Evolutionary conservation across 1,284 basidiomycete species (phyloP).

Genomic region (Puccinia coronata): DNA sequence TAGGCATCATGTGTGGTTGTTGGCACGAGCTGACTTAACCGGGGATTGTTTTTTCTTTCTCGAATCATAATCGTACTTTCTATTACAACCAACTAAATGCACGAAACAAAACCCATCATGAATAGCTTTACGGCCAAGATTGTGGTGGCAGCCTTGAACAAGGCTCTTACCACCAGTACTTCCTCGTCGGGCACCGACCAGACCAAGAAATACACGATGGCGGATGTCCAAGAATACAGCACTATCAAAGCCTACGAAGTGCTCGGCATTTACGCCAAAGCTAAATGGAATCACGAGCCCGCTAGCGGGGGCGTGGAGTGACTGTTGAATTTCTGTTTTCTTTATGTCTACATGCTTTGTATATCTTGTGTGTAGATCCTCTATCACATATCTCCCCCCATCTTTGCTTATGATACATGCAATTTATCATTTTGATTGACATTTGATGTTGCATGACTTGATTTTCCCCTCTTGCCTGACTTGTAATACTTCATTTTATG

Average conservation of each 20-base stretch:
- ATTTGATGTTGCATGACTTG: neutral
- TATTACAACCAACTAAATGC: neutral
- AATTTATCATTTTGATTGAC: too few relatives aligned
- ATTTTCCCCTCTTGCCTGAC: neutral
- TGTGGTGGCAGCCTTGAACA: conserved; percentile 10
- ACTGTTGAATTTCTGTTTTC: neutral
- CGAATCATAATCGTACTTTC: too few relatives aligned
- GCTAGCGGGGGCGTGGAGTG: neutral
- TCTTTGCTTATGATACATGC: neutral
- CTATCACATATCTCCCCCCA: too few relatives aligned
- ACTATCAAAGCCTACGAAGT: conserved; percentile 12
- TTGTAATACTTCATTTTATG: neutral
- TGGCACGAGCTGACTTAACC: neutral
- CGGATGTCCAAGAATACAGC: conserved; percentile 15
- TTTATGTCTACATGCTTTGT: neutral
- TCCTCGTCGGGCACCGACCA: neutral
- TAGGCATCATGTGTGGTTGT: neutral
- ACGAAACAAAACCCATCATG: neutral
- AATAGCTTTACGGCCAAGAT: conserved; percentile 16
- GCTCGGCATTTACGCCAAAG: conserved; percentile 24
- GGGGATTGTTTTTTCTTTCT: too few relatives aligned
- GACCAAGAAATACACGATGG: conserved; percentile 13
- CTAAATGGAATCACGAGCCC: conserved; percentile 23
- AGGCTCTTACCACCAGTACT: neutral
- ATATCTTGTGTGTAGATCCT: neutral